Evolutionary conservation across 345 rosid species (phyloP).

Genomic region (Aethionema arabicum): DNA sequence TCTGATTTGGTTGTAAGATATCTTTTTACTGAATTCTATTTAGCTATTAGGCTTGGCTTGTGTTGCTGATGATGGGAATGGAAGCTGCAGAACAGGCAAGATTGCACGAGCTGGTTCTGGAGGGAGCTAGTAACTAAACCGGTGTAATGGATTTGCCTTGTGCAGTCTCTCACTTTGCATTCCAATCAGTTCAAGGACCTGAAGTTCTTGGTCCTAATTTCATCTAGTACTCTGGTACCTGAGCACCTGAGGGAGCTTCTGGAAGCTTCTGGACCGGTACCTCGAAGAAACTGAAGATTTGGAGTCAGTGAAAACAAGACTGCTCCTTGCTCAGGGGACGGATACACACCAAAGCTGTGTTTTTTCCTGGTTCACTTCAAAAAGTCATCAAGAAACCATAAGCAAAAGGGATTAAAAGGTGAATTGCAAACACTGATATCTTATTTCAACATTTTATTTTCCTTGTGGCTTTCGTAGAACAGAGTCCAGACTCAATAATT

Average conservation of each 20-base stretch:
- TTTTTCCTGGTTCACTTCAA: constrained; percentile 13
- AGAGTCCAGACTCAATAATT: constrained; percentile 3
- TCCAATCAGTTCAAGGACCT: constrained; percentile 2
- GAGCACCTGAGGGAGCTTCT: constrained; percentile 17
- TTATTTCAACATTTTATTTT: constrained; percentile 4
- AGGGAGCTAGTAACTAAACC: constrained; percentile 14
- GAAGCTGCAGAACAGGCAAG: constrained; percentile 17
- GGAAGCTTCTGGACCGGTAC: constrained; percentile 16
- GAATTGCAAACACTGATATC: constrained; percentile 7
- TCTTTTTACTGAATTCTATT: neutral
- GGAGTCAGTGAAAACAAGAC: constrained; percentile 17
- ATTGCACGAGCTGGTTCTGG: constrained; percentile 13
- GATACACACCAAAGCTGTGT: neutral
- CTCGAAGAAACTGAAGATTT: constrained; percentile 7
- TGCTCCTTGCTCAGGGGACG: constrained; percentile 6
- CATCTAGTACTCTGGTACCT: constrained; percentile 5
- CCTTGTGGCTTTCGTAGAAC: constrained; percentile 13
- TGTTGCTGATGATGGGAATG: neutral
- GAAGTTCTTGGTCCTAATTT: neutral
- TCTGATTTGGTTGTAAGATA: neutral
- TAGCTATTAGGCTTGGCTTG: no score
- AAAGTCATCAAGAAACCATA: constrained; percentile 13
- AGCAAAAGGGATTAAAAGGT: neutral
- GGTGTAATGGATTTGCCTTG: constrained; percentile 16
- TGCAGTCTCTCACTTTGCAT: constrained; percentile 2